phyloP scores from a whole-genome alignment of 192 early-diverging fungal species.

The Coemansia brasiliensis region DNA sequence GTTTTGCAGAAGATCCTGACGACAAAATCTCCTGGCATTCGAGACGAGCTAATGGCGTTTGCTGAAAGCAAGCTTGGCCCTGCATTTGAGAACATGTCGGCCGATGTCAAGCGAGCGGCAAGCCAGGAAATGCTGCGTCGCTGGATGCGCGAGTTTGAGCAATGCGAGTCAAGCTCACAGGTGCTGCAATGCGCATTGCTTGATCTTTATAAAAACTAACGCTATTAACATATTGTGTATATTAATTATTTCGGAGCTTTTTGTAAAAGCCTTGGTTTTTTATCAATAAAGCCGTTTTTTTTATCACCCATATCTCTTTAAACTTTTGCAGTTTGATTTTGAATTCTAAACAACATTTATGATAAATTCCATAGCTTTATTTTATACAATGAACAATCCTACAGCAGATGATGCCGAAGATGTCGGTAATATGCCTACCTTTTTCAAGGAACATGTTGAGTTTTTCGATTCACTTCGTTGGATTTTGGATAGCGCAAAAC shows the following conservation, averaged over 20 bases:
- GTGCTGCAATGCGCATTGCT: conserved; percentile 47
- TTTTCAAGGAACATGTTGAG: conserved; percentile 41
- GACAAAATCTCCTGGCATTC: conserved; percentile 42
- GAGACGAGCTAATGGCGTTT: conserved; percentile 44
- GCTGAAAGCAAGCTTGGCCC: conserved; percentile 46
- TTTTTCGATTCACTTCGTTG: conserved; percentile 27
- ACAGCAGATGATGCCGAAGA: conserved; percentile 17
- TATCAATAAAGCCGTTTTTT: no score
- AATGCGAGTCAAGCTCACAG: conserved; percentile 49
- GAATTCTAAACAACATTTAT: neutral
- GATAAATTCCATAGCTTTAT: neutral
- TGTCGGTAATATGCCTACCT: conserved; percentile 31
- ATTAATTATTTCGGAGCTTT: neutral
- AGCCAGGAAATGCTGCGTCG: conserved; percentile 48
- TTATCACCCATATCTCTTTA: conserved; percentile 1
- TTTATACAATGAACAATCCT: conserved; percentile 13
- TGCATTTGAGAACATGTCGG: conserved; percentile 18
- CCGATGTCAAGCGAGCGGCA: conserved; percentile 35
- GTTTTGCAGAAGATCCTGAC: conserved; percentile 52
- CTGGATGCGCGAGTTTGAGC: conserved; percentile 54
- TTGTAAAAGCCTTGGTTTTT: no score
- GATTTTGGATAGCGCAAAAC: conserved; percentile 13
- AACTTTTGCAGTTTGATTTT: neutral
- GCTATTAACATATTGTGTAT: conserved; percentile 2
- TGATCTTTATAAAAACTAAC: conserved; percentile 51